Evolutionary conservation across 2,329 filamentous ascomycete species (phyloP), one percentile per base, ranked within the genome.

Genomic region (Fusarium continuum): DNA sequence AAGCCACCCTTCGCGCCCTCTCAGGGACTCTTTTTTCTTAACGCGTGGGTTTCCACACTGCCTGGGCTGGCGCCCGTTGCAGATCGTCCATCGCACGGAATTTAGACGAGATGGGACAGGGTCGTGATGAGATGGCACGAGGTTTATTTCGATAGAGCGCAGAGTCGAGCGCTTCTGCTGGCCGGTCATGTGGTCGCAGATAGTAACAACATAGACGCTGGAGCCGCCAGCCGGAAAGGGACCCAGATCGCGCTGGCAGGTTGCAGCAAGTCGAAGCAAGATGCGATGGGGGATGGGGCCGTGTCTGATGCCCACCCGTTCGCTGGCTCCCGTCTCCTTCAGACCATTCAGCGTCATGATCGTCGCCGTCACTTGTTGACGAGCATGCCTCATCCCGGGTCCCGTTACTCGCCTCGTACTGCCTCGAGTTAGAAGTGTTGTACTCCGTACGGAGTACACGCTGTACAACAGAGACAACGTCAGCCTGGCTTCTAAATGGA

Each of bases 221-320:
- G 56, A 63, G 45, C 55, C 55, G 55, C 66, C 43, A 55, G 41
- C 29, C 57, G 22, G 22, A 40, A 23, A 48, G 26, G 39, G 35
- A 49, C 47, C 22, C 36, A 63, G 59, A 55, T 61, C 47, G 39
- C 26, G 51, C 34, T 53, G 48, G 48, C 41, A 64, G 57, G 48
- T 41, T 46, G 47, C 57, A 57, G 56, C 28, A 35, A 41, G 48
- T 43, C 19, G 46, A 57, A 67, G 53, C 54, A 41, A 56, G 63
- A 67, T 61, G 22, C 54, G 45, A 52, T 54, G 47, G 54, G 48
- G 38, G 22, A 47, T 28, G 64, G 63, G 63, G 39, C 63, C 48
- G 36, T 63, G 62, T 66, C 48, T 48, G 48, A 64, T 58, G 57
- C 68, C 69, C 69, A 71, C 69, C 63, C 49, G 69, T 71, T 71